Base-by-base conservation (phyloP, 768 basidiomycete species). In the Boletus reticulatus region DNA sequence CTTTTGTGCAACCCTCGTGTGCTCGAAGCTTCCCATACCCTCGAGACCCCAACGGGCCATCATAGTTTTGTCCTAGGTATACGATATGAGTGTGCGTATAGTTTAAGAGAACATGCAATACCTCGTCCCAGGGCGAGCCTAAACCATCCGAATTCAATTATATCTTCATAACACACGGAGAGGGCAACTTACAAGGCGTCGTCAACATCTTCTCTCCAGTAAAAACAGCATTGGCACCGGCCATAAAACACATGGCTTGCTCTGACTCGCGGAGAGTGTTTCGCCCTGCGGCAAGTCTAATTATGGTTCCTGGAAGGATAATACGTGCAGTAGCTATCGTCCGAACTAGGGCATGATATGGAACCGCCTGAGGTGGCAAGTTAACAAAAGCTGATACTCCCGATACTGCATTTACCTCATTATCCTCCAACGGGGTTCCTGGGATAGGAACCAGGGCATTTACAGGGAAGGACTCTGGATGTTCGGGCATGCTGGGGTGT, bases 181-280 rank as follows among this genome's bases (percentile, higher is more conserved):
- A 53, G 31, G 52, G 32, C 13, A 36, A 79, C 90, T 75, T 65
- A 89, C 94, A 97, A 44, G 95, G 94, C 14, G 96, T 98, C 13
- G 96, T 98, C 61, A 98, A 72, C 96, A 98, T 98, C 63, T 87
- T 81, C 68, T 98, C 96, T 42, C 95, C 96, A n/a, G 96, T 98
- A 71, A 98, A 98, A 57, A 98, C 88, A 20, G 96, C 96, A 67
- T 98, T 98, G 20, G 95, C 96, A 22, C 96, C 96, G 1, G 96
- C 94, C 90, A 98, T 89, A 76, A 98, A 98, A 67, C 93, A 94
- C 89, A 98, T 94, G 8, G 89, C 94, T 69, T 98, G 96, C 72
- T 98, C 91, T 10, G 90, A 80, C 76, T 98, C 96, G 55, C 79
- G 79, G 62, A 97, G 82, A 2, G 85, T 90, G 70, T 93, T 93